Base-by-base conservation (phyloP, 2,329 filamentous ascomycete genomes). In the Amauroascus niger region DNA sequence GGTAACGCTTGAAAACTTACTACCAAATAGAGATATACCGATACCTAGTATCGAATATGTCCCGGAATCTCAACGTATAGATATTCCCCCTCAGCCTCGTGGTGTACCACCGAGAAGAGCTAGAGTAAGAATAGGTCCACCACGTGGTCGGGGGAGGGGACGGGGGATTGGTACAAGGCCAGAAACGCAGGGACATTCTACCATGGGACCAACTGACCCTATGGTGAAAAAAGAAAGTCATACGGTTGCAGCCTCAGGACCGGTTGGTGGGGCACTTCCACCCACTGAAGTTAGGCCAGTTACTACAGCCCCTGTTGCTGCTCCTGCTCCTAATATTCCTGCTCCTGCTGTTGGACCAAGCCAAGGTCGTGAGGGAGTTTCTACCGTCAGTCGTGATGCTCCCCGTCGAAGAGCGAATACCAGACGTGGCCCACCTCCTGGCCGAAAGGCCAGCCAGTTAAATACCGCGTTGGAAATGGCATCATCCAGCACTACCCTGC, bases 91-190 rank as follows among this genome's bases (percentile, higher is more conserved):
- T 43, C 20, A 9, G 6, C 22, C 16, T 4, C 35, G 48, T 35
- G 48, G 37, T 1, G 35, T 5, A 4, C 28, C 49, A 26, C 39
- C 11, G 16, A 22, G 49, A 45, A 44, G 40, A 37, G 26, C 49
- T 35, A 52, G 40, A 22, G 45, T 37, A 22, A 44, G 49, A 45
- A 45, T 45, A n/a, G 49, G 49, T n/a, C 49, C 49, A 6, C 49
- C 49, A 14, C 40, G 49, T n/a, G 49, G 49, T 16, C 39, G 49
- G 11, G 6, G 3, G 3, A 52, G 26, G 35, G 26, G 39, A 26
- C 5, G 3, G 24, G 2, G 39, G 30, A n/a, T n/a, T n/a, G 16
- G 16, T n/a, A 11, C 28, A 24, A 5, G 18, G 37, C 11, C 24
- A 24, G 30, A 26, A 45, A 18, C 40, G 6, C 40, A 26, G 14